Conservation (phyloP, 2,329 filamentous ascomycete species). For the Aspergillus intermedius region DNA sequence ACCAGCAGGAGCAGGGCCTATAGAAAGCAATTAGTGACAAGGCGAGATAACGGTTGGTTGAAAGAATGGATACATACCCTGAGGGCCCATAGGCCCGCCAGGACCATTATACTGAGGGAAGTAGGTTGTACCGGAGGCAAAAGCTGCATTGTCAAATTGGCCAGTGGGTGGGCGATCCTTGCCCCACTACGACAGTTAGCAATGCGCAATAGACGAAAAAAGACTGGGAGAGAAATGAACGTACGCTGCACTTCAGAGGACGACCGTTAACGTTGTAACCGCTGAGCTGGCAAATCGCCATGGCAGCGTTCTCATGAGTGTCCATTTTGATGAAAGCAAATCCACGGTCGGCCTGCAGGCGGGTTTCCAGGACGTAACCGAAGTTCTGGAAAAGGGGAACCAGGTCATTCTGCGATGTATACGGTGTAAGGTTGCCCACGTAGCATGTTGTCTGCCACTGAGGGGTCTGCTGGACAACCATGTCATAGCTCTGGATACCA, state of each 20-base stretch:
- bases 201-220: conserved; percentile 11
- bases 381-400: conserved; percentile 99
- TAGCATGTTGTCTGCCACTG: conserved; percentile 98
- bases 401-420: conserved; percentile 92
- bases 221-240: conserved; percentile 36
- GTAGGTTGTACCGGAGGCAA: conserved; percentile 72
- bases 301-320: conserved; percentile 92
- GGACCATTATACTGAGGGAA: conserved; percentile 91
- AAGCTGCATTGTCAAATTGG: conserved; percentile 75
- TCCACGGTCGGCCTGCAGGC: conserved; percentile 94
- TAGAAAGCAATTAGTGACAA: conserved; percentile 9
- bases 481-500: conserved; percentile 93
- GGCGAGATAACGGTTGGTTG: neutral
- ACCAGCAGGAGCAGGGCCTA: conserved; percentile 53
- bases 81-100: conserved; percentile 54
- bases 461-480: conserved; percentile 90
- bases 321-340: conserved; percentile 99
- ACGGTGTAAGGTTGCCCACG: conserved; percentile 93
- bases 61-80: conserved; percentile 35
- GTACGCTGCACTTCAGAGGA: conserved; percentile 95
- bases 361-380: conserved; percentile 92
- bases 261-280: conserved; percentile 97
- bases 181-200: conserved; percentile 66
- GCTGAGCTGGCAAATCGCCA: conserved; percentile 96
- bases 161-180: conserved; percentile 92